Base-by-base conservation (phyloP, 208 protist species). In the Wallacemonas sp. region DNA sequence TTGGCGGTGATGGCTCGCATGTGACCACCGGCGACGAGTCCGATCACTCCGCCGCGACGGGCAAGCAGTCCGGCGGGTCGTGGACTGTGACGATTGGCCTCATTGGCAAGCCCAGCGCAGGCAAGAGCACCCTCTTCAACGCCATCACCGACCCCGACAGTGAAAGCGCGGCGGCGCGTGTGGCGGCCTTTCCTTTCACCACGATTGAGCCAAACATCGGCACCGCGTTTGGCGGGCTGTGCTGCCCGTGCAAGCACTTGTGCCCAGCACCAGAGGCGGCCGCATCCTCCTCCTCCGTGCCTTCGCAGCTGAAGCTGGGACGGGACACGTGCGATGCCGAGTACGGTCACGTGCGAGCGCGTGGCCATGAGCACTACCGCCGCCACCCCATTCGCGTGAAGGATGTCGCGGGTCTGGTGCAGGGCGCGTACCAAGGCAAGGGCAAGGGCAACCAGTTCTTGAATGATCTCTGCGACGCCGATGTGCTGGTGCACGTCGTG, bases 51-150 rank as follows among this genome's bases (percentile, higher is more conserved):
- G 21, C 17, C 28, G 26, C 61, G 21, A 47, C 12, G 28, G 60
- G 19, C 27, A 45, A 46, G 45, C 27, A 71, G 21, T 39, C 71
- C 0, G 84, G 86, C 44, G 84, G 89, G 0, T 68, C 68, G 36
- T 90, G 87, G 82, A 80, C 82, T 46, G 71, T 95, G 45, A 89
- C 79, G n/a, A 86, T 98, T 41, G 96, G 96, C 3, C 83, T 98
- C 19, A 96, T 98, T 63, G 94, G 93, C 19, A 98, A 98, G 70
- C 92, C 91, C 3, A 93, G 82, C 38, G 84, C 90, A 15, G 96
- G 96, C 38, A 98, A 97, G 78, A 95, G 86, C 66, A 98, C 93
- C 28, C 88, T 98, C 71, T 97, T 97, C 72, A 98, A 98, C 75
- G 93, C 94, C 46, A 74, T 95, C 42, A 95, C 90, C 1, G 86